Conservation (phyloP, 23 red algal species). For the Gracilariopsis chorda region DNA sequence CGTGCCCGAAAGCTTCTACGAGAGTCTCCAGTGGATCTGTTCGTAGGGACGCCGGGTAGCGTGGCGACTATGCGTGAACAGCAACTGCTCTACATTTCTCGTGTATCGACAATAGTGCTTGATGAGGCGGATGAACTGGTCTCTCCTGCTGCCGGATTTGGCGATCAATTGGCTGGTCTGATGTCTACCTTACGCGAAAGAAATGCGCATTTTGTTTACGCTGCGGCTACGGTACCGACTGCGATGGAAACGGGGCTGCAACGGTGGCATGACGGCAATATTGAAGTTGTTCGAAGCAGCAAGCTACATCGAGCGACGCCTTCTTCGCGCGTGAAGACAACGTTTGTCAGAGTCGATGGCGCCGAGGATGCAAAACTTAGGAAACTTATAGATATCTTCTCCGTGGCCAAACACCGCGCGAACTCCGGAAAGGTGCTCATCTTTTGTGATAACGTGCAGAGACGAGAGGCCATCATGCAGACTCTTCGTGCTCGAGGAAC, state of each 20-base stretch:
- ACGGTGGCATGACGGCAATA: neutral
- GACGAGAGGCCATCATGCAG: slow-evolving; percentile 7
- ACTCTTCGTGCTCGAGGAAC: neutral
- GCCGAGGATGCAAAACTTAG: slow-evolving; percentile 26
- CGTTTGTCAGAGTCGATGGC: slow-evolving; percentile 51
- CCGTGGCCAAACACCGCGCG: neutral
- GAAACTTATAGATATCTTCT: slow-evolving; percentile 22
- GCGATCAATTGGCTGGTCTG: neutral
- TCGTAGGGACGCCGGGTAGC: slow-evolving; percentile 39
- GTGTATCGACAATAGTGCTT: slow-evolving; percentile 23
- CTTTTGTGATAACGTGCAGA: slow-evolving; percentile 62
- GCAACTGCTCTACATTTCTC: slow-evolving; percentile 15
- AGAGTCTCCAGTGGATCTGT: slow-evolving; percentile 35
- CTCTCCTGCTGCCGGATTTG: slow-evolving; percentile 8
- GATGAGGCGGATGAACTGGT: slow-evolving; percentile 68
- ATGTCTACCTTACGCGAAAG: neutral
- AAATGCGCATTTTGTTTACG: slow-evolving; percentile 32
- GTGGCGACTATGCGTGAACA: slow-evolving; percentile 1
- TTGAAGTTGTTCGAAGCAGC: slow-evolving; percentile 9
- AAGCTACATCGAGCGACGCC: slow-evolving; percentile 5
- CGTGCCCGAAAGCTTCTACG: neutral
- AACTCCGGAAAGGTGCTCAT: slow-evolving; percentile 25
- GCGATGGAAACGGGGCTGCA: neutral
- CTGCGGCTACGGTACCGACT: slow-evolving; percentile 16
- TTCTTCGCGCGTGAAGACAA: neutral